Evolutionary conservation across 345 rosid genomes (phyloP).

Genomic region (Litchi chinensis): DNA sequence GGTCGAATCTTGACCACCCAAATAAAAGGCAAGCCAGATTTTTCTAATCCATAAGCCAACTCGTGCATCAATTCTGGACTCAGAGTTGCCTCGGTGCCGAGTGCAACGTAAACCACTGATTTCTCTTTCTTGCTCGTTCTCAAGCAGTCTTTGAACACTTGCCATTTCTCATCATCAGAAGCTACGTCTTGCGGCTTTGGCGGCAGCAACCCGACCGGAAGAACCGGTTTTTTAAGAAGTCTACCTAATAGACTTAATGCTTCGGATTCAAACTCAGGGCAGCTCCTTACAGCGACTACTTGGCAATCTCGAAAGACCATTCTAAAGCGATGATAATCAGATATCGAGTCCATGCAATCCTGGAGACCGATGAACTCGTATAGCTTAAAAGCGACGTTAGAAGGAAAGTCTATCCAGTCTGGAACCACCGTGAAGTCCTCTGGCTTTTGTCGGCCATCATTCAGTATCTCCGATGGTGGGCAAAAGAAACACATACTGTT

Average conservation of each 20-base stretch:
- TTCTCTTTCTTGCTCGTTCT: neutral
- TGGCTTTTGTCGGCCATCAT: constrained; percentile 5
- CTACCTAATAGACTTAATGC: constrained; percentile 16
- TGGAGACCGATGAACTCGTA: constrained; percentile 14
- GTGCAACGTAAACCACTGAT: constrained; percentile 22
- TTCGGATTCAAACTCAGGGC: constrained; percentile 25
- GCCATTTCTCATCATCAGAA: neutral
- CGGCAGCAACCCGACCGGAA: neutral
- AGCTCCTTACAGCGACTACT: constrained; percentile 14
- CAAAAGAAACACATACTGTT: constrained; percentile 4
- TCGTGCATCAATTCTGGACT: constrained; percentile 20
- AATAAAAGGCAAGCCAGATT: constrained; percentile 28
- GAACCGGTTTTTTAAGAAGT: constrained; percentile 9
- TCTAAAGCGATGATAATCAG: neutral
- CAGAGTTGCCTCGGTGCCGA: constrained; percentile 25
- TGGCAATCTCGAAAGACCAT: neutral
- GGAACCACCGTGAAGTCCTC: constrained; percentile 39
- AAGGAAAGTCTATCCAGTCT: constrained; percentile 31
- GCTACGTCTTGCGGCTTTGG: neutral
- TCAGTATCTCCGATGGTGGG: constrained; percentile 22
- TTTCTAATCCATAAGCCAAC: constrained; percentile 32
- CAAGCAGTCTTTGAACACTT: neutral
- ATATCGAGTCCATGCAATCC: constrained; percentile 17
- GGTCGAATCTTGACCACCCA: constrained; percentile 25
- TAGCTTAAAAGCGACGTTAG: constrained; percentile 21